phyloP scores from a whole-genome alignment of 306 rosid genomes.

The Lathyrus sativus region DNA sequence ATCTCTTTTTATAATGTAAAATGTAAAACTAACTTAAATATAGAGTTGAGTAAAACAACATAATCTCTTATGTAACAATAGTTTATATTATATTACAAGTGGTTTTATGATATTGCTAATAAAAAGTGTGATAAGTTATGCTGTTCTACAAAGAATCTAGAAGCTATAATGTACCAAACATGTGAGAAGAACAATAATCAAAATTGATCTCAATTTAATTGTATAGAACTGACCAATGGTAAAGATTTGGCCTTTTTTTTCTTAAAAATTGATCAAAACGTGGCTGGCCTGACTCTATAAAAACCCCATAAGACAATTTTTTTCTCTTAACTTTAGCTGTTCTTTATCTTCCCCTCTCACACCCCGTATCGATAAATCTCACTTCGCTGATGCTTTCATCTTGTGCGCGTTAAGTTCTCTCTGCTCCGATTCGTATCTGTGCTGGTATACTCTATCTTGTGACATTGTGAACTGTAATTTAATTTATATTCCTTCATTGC shows the following conservation, averaged over 20 bases:
- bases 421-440: background rate
- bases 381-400: background rate
- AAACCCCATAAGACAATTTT: background rate
- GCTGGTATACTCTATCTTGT: conserved; percentile 1
- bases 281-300: background rate
- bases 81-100: background rate
- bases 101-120: background rate
- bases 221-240: background rate
- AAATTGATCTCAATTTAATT: background rate
- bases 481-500: background rate
- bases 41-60: background rate
- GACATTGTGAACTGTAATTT: background rate
- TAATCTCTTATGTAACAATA: background rate
- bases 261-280: background rate
- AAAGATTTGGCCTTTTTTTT: background rate
- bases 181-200: background rate
- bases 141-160: background rate
- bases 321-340: background rate
- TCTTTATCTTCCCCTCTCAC: background rate
- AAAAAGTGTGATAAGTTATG: background rate
- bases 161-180: background rate
- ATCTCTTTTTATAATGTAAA: conserved; percentile 15
- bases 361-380: background rate
- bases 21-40: background rate
- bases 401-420: background rate